These are phyloP conservation scores for Puccinia triticina DNA, from an alignment of 1,284 basidiomycete genomes.

Conservation along the genomic window DNA sequence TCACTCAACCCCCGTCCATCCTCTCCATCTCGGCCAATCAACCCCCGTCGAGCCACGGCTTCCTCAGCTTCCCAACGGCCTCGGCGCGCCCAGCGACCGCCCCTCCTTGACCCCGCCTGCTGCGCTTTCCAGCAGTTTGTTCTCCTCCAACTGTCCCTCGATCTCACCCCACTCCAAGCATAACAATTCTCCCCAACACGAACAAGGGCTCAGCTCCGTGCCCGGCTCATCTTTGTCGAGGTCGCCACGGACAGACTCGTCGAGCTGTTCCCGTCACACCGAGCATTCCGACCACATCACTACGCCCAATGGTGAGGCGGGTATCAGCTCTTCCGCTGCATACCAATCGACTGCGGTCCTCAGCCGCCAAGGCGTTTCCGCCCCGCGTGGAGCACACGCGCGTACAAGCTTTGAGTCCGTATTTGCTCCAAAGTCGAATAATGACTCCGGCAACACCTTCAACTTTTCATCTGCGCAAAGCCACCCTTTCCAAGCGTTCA, in stretches of 20 bases:
- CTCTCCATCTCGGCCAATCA: conserved; percentile 21
- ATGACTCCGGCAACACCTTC: neutral
- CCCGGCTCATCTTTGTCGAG: conserved; percentile 21
- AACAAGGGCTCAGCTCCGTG: neutral
- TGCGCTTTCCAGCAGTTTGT: neutral
- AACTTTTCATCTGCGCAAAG: conserved; percentile 26
- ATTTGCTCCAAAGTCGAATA: neutral
- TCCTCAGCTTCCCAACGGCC: neutral
- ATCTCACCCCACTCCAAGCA: conserved; percentile 15
- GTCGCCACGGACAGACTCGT: conserved; percentile 34
- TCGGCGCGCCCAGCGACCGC: neutral
- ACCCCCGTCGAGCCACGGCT: neutral
- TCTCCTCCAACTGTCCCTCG: conserved; percentile 15
- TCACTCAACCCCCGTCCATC: neutral
- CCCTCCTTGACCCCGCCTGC: conserved; percentile 21
- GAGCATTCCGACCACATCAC: conserved; percentile 25
- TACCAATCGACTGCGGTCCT: neutral
- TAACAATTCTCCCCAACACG: conserved; percentile 22
- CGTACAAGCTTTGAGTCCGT: neutral
- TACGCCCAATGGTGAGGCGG: conserved; percentile 5
- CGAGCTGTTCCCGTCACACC: conserved; percentile 28
- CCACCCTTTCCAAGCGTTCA: conserved; percentile 29
- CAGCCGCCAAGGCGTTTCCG: neutral
- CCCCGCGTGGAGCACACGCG: neutral
- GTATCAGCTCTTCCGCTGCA: neutral